Evolutionary conservation across 164 flowering plant species (phyloP).

Genomic region (Vitis rotundifolia): DNA sequence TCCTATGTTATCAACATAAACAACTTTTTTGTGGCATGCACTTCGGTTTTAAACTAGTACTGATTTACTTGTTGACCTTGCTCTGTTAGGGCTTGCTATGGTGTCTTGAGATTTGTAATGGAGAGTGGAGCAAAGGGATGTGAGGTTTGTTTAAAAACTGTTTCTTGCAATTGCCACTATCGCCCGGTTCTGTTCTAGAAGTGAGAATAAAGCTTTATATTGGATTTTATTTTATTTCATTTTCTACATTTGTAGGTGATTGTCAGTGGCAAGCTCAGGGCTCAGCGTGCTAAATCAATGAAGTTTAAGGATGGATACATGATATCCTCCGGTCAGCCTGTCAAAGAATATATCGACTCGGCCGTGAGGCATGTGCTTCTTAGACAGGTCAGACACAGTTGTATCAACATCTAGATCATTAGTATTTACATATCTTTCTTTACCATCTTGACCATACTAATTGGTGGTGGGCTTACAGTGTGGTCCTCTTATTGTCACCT

Average conservation of each 20-base stretch:
- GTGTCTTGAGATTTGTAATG: constrained; percentile 41
- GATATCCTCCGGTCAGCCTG: constrained; percentile 55
- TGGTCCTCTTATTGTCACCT: no score
- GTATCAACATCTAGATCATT: no score
- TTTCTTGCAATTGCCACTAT: no score
- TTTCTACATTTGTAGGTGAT: constrained; percentile 27
- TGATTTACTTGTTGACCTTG: background rate
- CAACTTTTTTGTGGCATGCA: no score
- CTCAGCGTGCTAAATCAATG: constrained; percentile 48
- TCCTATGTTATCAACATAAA: no score
- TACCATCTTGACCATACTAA: no score
- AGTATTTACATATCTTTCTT: no score
- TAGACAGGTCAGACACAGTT: constrained; percentile 30
- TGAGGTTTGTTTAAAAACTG: constrained; percentile 26
- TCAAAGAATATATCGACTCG: constrained; percentile 46
- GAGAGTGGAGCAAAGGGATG: constrained; percentile 49
- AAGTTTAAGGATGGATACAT: constrained; percentile 48
- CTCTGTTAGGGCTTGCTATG: constrained; percentile 43
- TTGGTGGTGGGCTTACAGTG: no score
- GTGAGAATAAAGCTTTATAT: no score
- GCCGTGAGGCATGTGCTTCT: constrained; percentile 48
- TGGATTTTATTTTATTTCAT: no score
- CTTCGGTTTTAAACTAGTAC: no score
- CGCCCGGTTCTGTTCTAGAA: no score
- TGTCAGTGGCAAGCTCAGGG: constrained; percentile 49